Evolutionary conservation across 108 stramenopile species (phyloP), one percentile per base, ranked within the genome.

Genomic region (Skeletonema potamos): DNA sequence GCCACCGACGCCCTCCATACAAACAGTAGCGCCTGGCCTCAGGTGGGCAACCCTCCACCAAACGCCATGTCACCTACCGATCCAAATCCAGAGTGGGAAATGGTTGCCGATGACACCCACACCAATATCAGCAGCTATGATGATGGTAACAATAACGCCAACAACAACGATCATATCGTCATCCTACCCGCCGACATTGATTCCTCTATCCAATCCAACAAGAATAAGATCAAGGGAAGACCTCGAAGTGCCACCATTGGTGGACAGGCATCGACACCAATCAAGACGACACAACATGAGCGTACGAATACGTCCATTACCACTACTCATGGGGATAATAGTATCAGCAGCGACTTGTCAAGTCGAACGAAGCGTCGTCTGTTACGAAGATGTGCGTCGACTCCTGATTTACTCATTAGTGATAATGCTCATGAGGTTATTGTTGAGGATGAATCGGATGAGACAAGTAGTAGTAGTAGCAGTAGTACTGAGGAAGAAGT

Each of bases 381-480:
- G 20, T 64, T 77, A 6, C 28, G 76, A 26, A 58, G 76, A 59
- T 77, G 76, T 65, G 66, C 58, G 10, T 76, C 76, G 33, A 76
- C 76, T 20, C 76, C 76, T 18, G 76, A 76, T 58, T 64, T 76
- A 24, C 4, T 68, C 12, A 36, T 74, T 1, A 64, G 73, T 48
- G 73, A 74, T 54, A 69, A 76, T 59, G 76, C 32, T 24, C 76
- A 68, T 59, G 76, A 77, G 44, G 68, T 77, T n/a, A 77, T 77
- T 51, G 76, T 70, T 7, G 76, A 77, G 69, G 76, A 77, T 56
- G 76, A 77, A 65, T 77, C 76, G 34, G 36, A 26, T 37, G 68
- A 70, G 20, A 59, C 3, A 32, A 70, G 8, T 41, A 71, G 28
- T 28, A 30, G 0, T 22, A 48, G 8, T 59, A 62, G 9, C 17